Evolutionary conservation across 1,284 basidiomycete genomes (phyloP).

Genomic region (Neonothopanus nambi): DNA sequence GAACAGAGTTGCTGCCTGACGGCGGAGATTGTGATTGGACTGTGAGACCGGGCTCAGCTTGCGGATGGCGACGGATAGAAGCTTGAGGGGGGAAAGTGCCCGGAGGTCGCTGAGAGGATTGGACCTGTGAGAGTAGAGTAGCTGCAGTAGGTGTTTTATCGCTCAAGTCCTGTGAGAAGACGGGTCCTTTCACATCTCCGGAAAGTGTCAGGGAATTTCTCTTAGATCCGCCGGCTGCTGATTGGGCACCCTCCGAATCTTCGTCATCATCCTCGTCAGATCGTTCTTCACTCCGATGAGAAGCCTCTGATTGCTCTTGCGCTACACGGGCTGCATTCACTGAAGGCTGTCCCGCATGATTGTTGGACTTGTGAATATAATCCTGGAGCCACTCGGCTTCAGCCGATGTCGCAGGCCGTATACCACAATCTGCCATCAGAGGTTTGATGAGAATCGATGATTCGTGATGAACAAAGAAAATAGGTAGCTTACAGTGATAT

Average conservation of each 20-base stretch:
- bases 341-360: slow-evolving; percentile 71
- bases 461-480: slow-evolving; percentile 29
- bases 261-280: slow-evolving; percentile 84
- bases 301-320: slow-evolving; percentile 58
- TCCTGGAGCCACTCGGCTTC: slow-evolving; percentile 90
- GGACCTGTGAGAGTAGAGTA: slow-evolving; percentile 72
- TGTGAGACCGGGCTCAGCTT: slow-evolving; percentile 49
- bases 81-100: slow-evolving; percentile 66
- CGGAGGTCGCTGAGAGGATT: slow-evolving; percentile 61
- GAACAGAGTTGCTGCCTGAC: slow-evolving; percentile 38
- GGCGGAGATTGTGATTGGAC: slow-evolving; percentile 57
- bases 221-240: slow-evolving; percentile 60
- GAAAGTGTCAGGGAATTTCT: slow-evolving; percentile 70
- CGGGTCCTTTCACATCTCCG: slow-evolving; percentile 59
- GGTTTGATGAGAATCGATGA: slow-evolving; percentile 31
- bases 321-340: slow-evolving; percentile 69
- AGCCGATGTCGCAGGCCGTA: slow-evolving; percentile 81
- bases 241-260: slow-evolving; percentile 71
- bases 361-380: slow-evolving; percentile 87
- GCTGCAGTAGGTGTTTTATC: slow-evolving; percentile 84
- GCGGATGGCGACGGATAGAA: slow-evolving; percentile 70
- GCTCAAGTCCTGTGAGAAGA: slow-evolving; percentile 60
- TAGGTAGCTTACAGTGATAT: slow-evolving; percentile 75
- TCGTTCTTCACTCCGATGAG: slow-evolving; percentile 59
- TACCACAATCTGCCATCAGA: slow-evolving; percentile 73